A percentile compares a stretch with the other conserved stretches of the same genome.
Conservation (phyloP, 345 rosid genomes). For the Salix exigua region DNA sequence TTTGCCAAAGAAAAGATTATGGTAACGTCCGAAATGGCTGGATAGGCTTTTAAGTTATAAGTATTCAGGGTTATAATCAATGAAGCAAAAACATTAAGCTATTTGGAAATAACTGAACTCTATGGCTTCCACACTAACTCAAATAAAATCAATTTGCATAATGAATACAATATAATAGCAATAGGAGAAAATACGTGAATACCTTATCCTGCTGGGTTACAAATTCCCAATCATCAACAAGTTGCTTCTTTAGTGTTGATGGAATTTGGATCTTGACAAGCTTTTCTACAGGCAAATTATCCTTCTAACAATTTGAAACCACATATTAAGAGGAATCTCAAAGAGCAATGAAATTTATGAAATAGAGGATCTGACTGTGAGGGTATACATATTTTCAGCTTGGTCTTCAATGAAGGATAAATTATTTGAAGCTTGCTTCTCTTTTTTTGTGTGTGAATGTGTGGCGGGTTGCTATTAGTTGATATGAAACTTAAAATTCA, state of each 20-base stretch:
- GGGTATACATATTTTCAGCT: neutral
- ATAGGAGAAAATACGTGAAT: neutral
- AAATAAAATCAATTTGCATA: neutral
- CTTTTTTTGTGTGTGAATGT: too few relatives aligned
- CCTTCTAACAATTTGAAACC: slow-evolving; percentile 20
- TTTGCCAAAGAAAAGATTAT: neutral
- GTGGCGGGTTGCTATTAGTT: too few relatives aligned
- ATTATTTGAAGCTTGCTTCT: too few relatives aligned
- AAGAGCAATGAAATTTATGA: neutral
- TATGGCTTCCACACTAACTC: neutral
- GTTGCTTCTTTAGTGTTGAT: slow-evolving; percentile 68
- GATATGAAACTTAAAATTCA: too few relatives aligned
- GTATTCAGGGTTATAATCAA: neutral
- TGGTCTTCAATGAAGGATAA: neutral
- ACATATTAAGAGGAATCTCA: neutral
- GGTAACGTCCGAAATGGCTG: neutral
- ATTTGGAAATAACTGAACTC: neutral
- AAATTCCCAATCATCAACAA: slow-evolving; percentile 84
- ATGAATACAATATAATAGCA: slow-evolving; percentile 3
- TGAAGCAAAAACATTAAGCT: neutral
- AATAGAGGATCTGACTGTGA: neutral
- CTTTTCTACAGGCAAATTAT: slow-evolving; percentile 48
- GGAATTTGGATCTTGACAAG: slow-evolving; percentile 79
- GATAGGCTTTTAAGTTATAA: neutral
- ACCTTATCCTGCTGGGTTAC: slow-evolving; percentile 85